phyloP scores from a whole-genome alignment of 2,329 filamentous ascomycete species.

The Paraphoma chrysanthemicola region DNA sequence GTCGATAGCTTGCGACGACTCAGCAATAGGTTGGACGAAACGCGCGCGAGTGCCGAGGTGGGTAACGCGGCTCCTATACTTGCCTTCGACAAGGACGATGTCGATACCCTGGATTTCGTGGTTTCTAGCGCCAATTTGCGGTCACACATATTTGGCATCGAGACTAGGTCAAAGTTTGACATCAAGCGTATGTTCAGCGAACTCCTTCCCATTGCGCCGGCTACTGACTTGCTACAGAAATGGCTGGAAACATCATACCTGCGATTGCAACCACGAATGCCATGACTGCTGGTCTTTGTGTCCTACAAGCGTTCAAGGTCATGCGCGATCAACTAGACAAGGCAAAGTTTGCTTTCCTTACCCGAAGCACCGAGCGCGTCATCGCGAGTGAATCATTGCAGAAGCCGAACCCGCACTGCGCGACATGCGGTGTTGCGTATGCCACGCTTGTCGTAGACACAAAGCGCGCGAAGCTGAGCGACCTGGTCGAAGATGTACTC shows the following conservation, averaged over 20 bases:
- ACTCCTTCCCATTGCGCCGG: no score
- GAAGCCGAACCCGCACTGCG: slow-evolving; percentile 79
- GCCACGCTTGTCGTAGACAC: slow-evolving; percentile 72
- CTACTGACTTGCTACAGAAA: slow-evolving; percentile 62
- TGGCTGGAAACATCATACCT: slow-evolving; percentile 99
- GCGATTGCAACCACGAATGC: slow-evolving; percentile 98
- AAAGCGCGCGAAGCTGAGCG: slow-evolving; percentile 74
- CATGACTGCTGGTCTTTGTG: slow-evolving; percentile 90
- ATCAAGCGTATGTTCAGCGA: slow-evolving; percentile 71
- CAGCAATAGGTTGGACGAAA: slow-evolving; percentile 72
- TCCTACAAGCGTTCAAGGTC: slow-evolving; percentile 91
- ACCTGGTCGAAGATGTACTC: slow-evolving; percentile 79
- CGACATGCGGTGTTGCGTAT: slow-evolving; percentile 80
- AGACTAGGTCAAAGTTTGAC: slow-evolving; percentile 88
- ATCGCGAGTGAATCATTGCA: slow-evolving; percentile 63
- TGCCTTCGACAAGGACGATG: slow-evolving; percentile 95
- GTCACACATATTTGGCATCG: slow-evolving; percentile 87
- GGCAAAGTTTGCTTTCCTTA: slow-evolving; percentile 86
- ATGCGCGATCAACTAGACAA: slow-evolving; percentile 71
- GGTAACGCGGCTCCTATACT: slow-evolving; percentile 65
- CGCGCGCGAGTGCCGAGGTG: slow-evolving; percentile 64
- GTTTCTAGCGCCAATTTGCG: slow-evolving; percentile 88
- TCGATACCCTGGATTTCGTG: slow-evolving; percentile 94
- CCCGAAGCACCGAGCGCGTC: slow-evolving; percentile 66
- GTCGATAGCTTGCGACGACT: slow-evolving; percentile 81